phyloP scores from a whole-genome alignment of 1,284 basidiomycete genomes.

The Ustilago trichophora region DNA sequence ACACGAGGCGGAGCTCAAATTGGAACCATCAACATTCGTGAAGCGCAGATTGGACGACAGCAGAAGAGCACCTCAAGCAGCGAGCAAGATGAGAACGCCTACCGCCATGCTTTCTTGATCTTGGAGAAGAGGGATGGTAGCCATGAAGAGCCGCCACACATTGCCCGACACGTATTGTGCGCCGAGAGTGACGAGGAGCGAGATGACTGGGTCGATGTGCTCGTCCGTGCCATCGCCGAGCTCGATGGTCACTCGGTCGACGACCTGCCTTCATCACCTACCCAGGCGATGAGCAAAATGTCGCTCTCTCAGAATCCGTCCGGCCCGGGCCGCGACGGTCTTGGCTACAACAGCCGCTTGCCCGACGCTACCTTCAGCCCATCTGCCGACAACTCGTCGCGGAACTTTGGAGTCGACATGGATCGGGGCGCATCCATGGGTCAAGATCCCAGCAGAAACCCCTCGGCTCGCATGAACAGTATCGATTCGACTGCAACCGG shows the following conservation, averaged over 20 bases:
- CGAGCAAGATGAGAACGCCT: constrained; percentile 82
- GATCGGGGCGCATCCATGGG: constrained; percentile 8
- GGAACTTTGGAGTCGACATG: constrained; percentile 7
- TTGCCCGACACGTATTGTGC: constrained; percentile 88
- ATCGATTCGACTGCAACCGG: constrained; percentile 27
- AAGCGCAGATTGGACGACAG: constrained; percentile 84
- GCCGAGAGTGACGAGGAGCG: constrained; percentile 92
- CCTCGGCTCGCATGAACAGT: constrained; percentile 21
- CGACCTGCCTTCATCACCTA: constrained; percentile 28
- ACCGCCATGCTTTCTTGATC: constrained; percentile 94
- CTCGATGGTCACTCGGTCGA: constrained; percentile 30
- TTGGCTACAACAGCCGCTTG: constrained; percentile 9
- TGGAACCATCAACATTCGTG: constrained; percentile 84
- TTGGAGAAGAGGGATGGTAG: constrained; percentile 78
- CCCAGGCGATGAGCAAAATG: constrained; percentile 38
- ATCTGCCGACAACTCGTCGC: constrained; percentile 11
- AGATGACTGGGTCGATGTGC: constrained; percentile 92
- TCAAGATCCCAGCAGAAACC: constrained; percentile 17
- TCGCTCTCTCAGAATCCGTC: constrained; percentile 19
- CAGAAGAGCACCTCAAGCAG: constrained; percentile 68
- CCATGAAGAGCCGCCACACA: constrained; percentile 69
- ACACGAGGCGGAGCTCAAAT: constrained; percentile 82
- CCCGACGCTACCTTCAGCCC: constrained; percentile 32
- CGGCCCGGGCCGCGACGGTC: constrained; percentile 13
- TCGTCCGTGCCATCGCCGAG: constrained; percentile 69